Base-by-base conservation (phyloP, 2,329 filamentous ascomycete species). In the Colletotrichum sidae region DNA sequence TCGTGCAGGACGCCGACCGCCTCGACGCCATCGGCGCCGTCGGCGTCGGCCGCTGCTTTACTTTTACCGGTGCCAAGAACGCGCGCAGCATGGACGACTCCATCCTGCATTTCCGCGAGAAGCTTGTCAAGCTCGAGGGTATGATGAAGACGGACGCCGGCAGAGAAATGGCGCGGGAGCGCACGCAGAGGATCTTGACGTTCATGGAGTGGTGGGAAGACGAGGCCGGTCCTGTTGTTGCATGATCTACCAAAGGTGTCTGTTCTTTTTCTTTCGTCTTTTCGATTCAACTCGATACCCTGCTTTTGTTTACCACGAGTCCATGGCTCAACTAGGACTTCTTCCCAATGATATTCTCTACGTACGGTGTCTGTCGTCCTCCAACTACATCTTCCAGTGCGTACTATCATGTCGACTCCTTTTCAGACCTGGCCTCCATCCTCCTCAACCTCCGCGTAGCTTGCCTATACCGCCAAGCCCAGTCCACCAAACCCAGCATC, bases 1-100 rank as follows among this genome's bases (percentile, higher is more conserved):
- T 97, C 52, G 93, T 97, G 38, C 94, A 97, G 79, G 95, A 97
- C 77, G 94, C 94, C 4, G 95, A 97, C 80, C 85, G 94, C 7
- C 82, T 98, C n/a, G 95, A 98, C 78, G 92, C 94, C 4, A 89
- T 97, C 54, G 95, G 94, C 1, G 93, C 92, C 0, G 87, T 97
- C 37, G 95, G 95, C 0, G 90, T 97, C 61, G 94, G 88, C 2
- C 83, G 95, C 47, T 88, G 87, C 45, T 94, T 96, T 75, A 89
- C 90, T 0, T 97, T 89, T 75, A 88, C 91, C 0, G 94, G 90
- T 0, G 90, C 89, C 10, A 88, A 85, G 75, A 79, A 81, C 33
- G 84, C 82, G 47, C 79, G 61, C 44, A 65, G 67, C 25, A 55
- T 96, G 83, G 83, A 83, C 44, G 86, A 88, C 51, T 88, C 89